Percentiles rank a stretch among this genome's conserved stretches.
These are phyloP conservation scores for Diaporthe vaccinii DNA, from an alignment of 2,329 filamentous ascomycete genomes.

Conservation along the genomic window DNA sequence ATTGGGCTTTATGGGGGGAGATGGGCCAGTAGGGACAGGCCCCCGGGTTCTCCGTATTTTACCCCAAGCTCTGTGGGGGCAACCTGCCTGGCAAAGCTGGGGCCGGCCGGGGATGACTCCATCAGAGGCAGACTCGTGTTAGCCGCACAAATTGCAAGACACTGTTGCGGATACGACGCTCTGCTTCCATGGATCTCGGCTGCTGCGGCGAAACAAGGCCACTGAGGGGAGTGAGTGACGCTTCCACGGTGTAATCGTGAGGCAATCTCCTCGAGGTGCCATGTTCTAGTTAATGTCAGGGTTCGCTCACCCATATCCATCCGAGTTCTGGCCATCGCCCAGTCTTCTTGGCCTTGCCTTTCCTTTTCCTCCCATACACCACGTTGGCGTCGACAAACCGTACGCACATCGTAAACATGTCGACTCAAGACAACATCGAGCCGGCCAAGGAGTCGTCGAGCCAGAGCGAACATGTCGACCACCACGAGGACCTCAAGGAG, in stretches of 20 bases:
- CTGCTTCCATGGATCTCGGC: background rate
- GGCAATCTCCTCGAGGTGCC: background rate
- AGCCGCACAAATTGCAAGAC: slow-evolving; percentile 20
- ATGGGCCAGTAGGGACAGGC: background rate
- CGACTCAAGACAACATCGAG: slow-evolving; percentile 11
- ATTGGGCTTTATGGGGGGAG: slow-evolving; percentile 4
- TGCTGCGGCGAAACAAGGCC: background rate
- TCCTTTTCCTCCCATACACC: background rate
- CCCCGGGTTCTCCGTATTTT: slow-evolving; percentile 30
- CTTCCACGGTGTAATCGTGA: background rate
- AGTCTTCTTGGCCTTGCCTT: background rate
- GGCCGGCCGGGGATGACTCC: background rate
- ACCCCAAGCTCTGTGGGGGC: slow-evolving; percentile 17
- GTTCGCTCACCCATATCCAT: background rate
- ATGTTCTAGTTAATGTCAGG: background rate
- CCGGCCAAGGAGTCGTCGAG: slow-evolving; percentile 3
- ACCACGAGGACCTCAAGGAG: slow-evolving; percentile 16
- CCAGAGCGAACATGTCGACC: slow-evolving; percentile 3
- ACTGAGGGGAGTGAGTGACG: background rate
- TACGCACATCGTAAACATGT: background rate
- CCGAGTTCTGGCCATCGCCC: background rate
- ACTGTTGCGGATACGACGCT: slow-evolving; percentile 1
- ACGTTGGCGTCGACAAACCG: background rate
- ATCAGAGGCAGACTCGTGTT: background rate
- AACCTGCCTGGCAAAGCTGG: slow-evolving; percentile 3